Conservation (phyloP, 495 filamentous ascomycete genomes). For the Aspergillus hancockii region DNA sequence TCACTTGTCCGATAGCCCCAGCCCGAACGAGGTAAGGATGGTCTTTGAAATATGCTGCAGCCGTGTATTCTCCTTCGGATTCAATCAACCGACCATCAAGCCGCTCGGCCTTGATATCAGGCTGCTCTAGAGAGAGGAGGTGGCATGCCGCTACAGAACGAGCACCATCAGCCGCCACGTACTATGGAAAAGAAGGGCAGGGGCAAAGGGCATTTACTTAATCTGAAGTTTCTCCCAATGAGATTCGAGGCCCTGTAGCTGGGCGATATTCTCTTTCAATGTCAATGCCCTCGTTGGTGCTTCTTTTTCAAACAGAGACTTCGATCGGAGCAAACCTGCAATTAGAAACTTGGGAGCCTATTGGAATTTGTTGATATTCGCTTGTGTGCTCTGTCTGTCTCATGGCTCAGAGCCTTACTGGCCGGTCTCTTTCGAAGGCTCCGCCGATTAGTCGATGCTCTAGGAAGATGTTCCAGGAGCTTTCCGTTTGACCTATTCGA, state of each 20-base stretch:
- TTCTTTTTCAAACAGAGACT: conserved; percentile 3
- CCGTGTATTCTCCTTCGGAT: conserved; percentile 15
- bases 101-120: conserved; percentile 21
- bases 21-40: conserved; percentile 38
- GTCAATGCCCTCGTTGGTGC: conserved; percentile 23
- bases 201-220: conserved; percentile 19
- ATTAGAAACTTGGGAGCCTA: conserved; percentile 23
- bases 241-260: conserved; percentile 6
- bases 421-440: too few species aligned
- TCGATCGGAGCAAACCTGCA: conserved; percentile 21
- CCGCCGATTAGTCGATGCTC: background rate
- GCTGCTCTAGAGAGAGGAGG: conserved; percentile 22
- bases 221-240: conserved; percentile 18
- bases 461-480: conserved; percentile 15
- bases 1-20: conserved; percentile 27
- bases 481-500: conserved; percentile 8
- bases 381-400: background rate
- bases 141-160: conserved; percentile 26
- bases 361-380: conserved; percentile 21
- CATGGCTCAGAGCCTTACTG: background rate
- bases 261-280: conserved; percentile 9
- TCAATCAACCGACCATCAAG: conserved; percentile 15
- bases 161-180: conserved; percentile 4
- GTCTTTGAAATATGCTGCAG: conserved; percentile 25
- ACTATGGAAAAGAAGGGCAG: background rate